Percentiles rank a stretch among this genome's conserved stretches.
Conservation (phyloP, 2,329 filamentous ascomycete genomes). For the Sphaerulina vaccinii region DNA sequence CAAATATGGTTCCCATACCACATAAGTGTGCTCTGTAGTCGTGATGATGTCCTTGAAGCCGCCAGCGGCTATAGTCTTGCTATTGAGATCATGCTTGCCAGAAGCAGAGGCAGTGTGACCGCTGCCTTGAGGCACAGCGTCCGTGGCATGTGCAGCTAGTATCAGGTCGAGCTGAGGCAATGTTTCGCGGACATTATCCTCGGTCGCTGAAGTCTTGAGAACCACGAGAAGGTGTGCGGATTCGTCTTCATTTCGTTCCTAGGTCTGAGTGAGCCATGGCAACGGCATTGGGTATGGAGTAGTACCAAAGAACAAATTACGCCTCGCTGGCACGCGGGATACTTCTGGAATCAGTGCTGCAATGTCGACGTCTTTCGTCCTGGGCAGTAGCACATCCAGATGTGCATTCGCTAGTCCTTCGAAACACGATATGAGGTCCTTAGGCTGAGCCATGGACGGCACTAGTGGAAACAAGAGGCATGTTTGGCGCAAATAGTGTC, state of each 20-base stretch:
- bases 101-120: conserved; percentile 32
- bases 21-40: conserved; percentile 26
- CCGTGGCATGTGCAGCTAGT: conserved; percentile 35
- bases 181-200: conserved; percentile 24
- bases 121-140: conserved; percentile 34
- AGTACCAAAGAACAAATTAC: conserved; percentile 36
- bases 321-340: conserved; percentile 24
- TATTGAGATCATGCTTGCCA: conserved; percentile 34
- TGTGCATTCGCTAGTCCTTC: conserved; percentile 27
- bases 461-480: neutral
- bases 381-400: conserved; percentile 33
- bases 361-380: conserved; percentile 24
- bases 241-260: conserved; percentile 30
- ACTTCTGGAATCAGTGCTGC: conserved; percentile 25
- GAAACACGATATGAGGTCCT: conserved; percentile 22
- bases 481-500: neutral
- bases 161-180: conserved; percentile 31
- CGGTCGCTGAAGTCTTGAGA: conserved; percentile 24
- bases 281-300: neutral
- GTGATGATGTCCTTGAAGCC: conserved; percentile 24
- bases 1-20: conserved; percentile 32
- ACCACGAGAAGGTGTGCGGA: conserved; percentile 28
- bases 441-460: conserved; percentile 3
- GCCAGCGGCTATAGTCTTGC: conserved; percentile 16
- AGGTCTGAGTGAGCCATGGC: conserved; percentile 25